A percentile compares a stretch with the other conserved stretches of the same genome.
Conservation (phyloP, 768 basidiomycete genomes). For the Termitomyces sp. region DNA sequence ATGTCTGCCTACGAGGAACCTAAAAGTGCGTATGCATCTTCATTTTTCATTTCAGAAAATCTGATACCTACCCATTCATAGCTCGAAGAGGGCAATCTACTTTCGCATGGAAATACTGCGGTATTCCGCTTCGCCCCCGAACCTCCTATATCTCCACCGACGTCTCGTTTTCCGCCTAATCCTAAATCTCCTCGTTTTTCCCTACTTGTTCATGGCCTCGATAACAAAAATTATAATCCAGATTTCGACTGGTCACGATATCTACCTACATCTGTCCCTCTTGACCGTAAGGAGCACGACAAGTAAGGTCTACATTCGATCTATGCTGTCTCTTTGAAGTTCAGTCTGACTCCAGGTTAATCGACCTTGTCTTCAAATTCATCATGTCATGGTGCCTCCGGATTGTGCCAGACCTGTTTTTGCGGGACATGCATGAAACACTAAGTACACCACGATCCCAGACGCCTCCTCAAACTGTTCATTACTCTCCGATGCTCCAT, state of each 20-base stretch:
- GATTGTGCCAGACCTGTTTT: constrained; percentile 42
- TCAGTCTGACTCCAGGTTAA: constrained; percentile 22
- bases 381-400: constrained; percentile 45
- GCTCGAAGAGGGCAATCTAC: constrained; percentile 35
- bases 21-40: constrained; percentile 25
- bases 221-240: constrained; percentile 34
- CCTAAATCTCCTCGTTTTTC: constrained; percentile 34
- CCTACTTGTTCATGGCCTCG: constrained; percentile 34
- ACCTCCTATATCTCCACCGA: constrained; percentile 11
- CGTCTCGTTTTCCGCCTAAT: constrained; percentile 32
- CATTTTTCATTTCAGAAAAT: neutral
- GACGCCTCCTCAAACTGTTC: constrained; percentile 38
- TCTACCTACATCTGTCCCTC: constrained; percentile 34
- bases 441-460: constrained; percentile 31
- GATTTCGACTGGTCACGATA: constrained; percentile 47
- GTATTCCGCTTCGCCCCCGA: constrained; percentile 34
- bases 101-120: constrained; percentile 37
- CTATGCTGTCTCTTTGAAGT: neutral
- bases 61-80: constrained; percentile 12
- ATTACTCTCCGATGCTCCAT: constrained; percentile 72
- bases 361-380: constrained; percentile 44
- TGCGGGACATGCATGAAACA: constrained; percentile 42
- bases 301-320: constrained; percentile 21
- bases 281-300: constrained; percentile 40
- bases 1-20: constrained; percentile 31